Percentiles rank a stretch among this genome's conserved stretches.
Conservation (phyloP, 2,329 filamentous ascomycete genomes). For the Phialophora chinensis region DNA sequence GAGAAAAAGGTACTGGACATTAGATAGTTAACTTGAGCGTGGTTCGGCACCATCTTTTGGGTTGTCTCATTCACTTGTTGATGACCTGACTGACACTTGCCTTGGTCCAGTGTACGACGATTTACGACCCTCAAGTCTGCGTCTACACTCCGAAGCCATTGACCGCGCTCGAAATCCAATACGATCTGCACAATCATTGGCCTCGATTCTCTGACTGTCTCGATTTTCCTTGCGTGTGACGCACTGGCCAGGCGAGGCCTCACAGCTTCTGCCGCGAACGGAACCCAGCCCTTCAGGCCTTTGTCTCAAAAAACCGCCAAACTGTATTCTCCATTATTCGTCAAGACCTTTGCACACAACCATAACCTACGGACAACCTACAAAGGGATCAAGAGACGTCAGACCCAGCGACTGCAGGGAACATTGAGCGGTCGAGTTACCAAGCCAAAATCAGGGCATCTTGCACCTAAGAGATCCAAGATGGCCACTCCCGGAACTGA, state of each 20-base stretch:
- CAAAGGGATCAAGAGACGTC: conserved; percentile 53
- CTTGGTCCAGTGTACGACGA: conserved; percentile 36
- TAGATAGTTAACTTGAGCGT: conserved; percentile 30
- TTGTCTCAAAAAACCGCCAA: conserved; percentile 57
- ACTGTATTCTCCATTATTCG: conserved; percentile 74
- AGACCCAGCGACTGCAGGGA: conserved; percentile 43
- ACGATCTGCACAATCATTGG: conserved; percentile 8
- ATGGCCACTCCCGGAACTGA: conserved; percentile 50
- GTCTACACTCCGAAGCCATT: conserved; percentile 32
- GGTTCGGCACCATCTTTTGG: conserved; percentile 33
- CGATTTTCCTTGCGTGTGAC: conserved; percentile 12
- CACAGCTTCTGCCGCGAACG: conserved; percentile 20
- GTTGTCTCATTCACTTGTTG: conserved; percentile 39
- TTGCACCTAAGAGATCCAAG: conserved; percentile 42
- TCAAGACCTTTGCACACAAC: conserved; percentile 61
- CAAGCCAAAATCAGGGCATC: conserved; percentile 29
- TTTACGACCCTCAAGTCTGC: conserved; percentile 30
- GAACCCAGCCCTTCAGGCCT: conserved; percentile 23
- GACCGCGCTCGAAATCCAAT: conserved; percentile 21
- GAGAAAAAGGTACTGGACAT: conserved; percentile 29
- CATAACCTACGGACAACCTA: conserved; percentile 53
- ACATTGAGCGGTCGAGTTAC: conserved; percentile 40
- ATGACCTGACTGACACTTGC: conserved; percentile 39
- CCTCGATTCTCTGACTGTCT: neutral
- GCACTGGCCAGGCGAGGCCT: conserved; percentile 10